Conservation (phyloP, 2,329 filamentous ascomycete species). For the Alternaria metachromatica region DNA sequence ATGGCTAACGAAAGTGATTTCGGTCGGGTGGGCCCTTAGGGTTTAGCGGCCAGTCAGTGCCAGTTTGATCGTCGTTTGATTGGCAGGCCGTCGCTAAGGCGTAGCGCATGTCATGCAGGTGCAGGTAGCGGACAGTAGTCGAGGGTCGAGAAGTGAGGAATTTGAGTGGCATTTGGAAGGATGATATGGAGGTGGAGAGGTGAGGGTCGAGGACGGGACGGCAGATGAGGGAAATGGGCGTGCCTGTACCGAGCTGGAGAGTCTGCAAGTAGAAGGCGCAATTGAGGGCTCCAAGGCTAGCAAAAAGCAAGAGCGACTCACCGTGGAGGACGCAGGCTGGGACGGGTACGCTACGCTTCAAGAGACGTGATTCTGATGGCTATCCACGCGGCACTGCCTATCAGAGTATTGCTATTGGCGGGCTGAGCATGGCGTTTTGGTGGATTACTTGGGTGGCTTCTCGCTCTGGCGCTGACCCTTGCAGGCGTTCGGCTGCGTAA, state of each 20-base stretch:
- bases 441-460: constrained; percentile 2
- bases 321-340: background rate
- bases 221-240: background rate
- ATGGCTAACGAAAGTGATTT: constrained; percentile 37
- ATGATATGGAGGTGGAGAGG: constrained; percentile 5
- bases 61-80: constrained; percentile 23
- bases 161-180: constrained; percentile 1
- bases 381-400: background rate
- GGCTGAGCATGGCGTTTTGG: background rate
- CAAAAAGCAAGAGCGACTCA: constrained; percentile 14
- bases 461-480: background rate
- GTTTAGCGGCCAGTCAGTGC: constrained; percentile 25
- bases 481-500: background rate
- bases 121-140: constrained; percentile 14
- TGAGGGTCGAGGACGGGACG: background rate
- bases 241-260: background rate
- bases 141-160: constrained; percentile 6
- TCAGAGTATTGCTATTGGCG: constrained; percentile 1
- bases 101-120: constrained; percentile 27
- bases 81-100: constrained; percentile 21
- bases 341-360: background rate
- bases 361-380: background rate
- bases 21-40: constrained; percentile 25
- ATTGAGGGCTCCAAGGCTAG: constrained; percentile 5
- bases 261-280: constrained; percentile 15